Evolutionary conservation across 2,329 filamentous ascomycete genomes (phyloP).

Genomic region (Penicillium sp.): DNA sequence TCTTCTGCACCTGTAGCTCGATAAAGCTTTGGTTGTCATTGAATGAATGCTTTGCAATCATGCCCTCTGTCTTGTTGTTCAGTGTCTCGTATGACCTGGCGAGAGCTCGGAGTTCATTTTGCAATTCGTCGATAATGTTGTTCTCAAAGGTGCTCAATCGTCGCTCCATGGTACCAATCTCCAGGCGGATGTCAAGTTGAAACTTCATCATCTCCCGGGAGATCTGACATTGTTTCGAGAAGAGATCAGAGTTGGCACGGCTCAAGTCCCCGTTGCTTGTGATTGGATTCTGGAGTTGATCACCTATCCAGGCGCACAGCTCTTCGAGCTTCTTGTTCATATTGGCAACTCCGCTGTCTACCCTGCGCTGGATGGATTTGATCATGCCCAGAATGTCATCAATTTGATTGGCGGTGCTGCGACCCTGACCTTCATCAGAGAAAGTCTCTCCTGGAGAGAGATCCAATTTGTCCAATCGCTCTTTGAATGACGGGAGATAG

Average conservation of each 20-base stretch:
- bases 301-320: slow-evolving; percentile 9
- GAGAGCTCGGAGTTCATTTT: slow-evolving; percentile 7
- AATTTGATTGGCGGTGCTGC: neutral
- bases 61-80: slow-evolving; percentile 1
- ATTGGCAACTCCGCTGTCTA: slow-evolving; percentile 2
- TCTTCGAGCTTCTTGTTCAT: slow-evolving; percentile 11
- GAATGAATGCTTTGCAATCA: slow-evolving; percentile 1
- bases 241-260: slow-evolving; percentile 10
- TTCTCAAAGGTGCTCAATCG: slow-evolving; percentile 9
- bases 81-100: slow-evolving; percentile 6
- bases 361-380: slow-evolving; percentile 7
- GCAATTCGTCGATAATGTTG: slow-evolving; percentile 8
- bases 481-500: slow-evolving; percentile 8
- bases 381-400: slow-evolving; percentile 13
- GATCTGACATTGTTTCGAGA: slow-evolving; percentile 6
- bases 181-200: slow-evolving; percentile 11
- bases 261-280: slow-evolving; percentile 6
- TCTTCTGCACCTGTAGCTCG: slow-evolving; percentile 7
- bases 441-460: neutral
- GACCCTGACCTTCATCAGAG: neutral
- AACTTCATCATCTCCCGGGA: slow-evolving; percentile 12
- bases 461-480: slow-evolving; percentile 10
- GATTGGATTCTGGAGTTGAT: slow-evolving; percentile 11
- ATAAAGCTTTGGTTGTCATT: slow-evolving; percentile 6
- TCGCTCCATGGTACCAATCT: slow-evolving; percentile 10